Evolutionary conservation across 2,329 filamentous ascomycete genomes (phyloP).

Genomic region (Alternaria brassicicola): DNA sequence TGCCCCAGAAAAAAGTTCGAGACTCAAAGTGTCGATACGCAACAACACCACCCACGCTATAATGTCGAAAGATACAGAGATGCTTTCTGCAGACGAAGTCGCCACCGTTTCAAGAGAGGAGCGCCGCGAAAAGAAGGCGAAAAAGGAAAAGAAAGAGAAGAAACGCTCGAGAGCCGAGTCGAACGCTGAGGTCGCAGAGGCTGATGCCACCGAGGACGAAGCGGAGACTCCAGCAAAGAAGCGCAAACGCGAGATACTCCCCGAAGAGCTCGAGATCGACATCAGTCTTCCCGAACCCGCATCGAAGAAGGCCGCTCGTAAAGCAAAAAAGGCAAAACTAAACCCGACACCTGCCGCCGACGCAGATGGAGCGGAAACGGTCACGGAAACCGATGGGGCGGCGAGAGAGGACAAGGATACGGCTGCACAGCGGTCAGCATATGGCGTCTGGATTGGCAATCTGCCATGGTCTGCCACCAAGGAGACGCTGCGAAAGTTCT

Average conservation of each 20-base stretch:
- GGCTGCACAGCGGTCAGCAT: slow-evolving; percentile 68
- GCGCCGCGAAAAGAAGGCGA: slow-evolving; percentile 35
- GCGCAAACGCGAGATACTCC: slow-evolving; percentile 64
- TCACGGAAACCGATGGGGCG: slow-evolving; percentile 39
- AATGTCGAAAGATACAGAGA: slow-evolving; percentile 21
- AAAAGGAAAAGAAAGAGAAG: slow-evolving; percentile 36
- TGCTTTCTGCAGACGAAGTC: slow-evolving; percentile 15
- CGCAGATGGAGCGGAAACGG: slow-evolving; percentile 13
- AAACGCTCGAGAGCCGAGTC: slow-evolving; percentile 29
- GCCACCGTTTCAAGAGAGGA: slow-evolving; percentile 25
- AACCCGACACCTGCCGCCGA: slow-evolving; percentile 31
- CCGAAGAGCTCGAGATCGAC: slow-evolving; percentile 81
- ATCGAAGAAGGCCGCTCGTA: slow-evolving; percentile 90
- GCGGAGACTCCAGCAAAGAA: slow-evolving; percentile 46
- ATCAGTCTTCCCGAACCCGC: slow-evolving; percentile 87
- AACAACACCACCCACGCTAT: slow-evolving; percentile 1
- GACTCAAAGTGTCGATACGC: neutral
- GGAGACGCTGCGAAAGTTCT: slow-evolving; percentile 75
- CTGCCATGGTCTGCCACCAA: slow-evolving; percentile 82
- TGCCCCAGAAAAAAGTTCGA: slow-evolving; percentile 26
- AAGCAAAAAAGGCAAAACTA: slow-evolving; percentile 81
- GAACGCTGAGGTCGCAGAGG: slow-evolving; percentile 18
- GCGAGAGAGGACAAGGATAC: slow-evolving; percentile 45
- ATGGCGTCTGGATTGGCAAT: slow-evolving; percentile 96
- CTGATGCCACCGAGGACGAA: slow-evolving; percentile 20